These are phyloP conservation scores for Blastosporella zonata DNA, from an alignment of 1,284 basidiomycete genomes.

Conservation along the genomic window DNA sequence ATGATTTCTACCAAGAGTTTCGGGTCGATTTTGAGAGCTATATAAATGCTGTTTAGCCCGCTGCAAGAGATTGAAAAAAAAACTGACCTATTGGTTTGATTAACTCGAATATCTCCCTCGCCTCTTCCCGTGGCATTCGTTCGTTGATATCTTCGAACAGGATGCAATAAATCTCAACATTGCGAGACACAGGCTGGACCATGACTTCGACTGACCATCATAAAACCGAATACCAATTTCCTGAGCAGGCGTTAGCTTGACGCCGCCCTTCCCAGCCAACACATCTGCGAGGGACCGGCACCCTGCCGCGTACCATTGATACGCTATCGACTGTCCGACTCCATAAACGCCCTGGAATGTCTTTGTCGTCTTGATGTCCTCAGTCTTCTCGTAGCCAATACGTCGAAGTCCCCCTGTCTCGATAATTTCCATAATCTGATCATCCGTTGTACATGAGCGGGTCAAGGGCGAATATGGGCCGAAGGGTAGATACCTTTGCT, in stretches of 20 bases:
- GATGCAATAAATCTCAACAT: background rate
- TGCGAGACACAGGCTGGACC: background rate
- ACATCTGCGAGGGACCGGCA: constrained; percentile 80
- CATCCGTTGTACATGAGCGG: background rate
- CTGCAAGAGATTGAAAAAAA: constrained; percentile 1
- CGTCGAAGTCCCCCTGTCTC: constrained; percentile 64
- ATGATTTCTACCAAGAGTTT: constrained; percentile 80
- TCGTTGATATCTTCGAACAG: constrained; percentile 58
- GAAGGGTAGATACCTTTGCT: constrained; percentile 51
- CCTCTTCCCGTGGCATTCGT: constrained; percentile 85
- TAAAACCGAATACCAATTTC: constrained; percentile 77
- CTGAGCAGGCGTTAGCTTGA: constrained; percentile 65
- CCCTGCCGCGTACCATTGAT: constrained; percentile 73
- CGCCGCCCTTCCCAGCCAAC: constrained; percentile 49
- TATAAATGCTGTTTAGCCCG: background rate
- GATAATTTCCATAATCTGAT: constrained; percentile 77
- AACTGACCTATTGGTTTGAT: constrained; percentile 66
- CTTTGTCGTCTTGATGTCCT: constrained; percentile 49
- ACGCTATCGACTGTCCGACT: constrained; percentile 68
- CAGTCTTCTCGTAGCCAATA: constrained; percentile 60
- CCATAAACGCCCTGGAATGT: constrained; percentile 82
- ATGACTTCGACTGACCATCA: constrained; percentile 48
- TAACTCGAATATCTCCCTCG: constrained; percentile 64
- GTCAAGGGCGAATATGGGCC: background rate
- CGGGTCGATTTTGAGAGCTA: constrained; percentile 70